A percentile compares a stretch with the other conserved stretches of the same genome.
These are phyloP conservation scores for Eucalyptus globulus DNA, from an alignment of 345 rosid genomes.

Conservation along the genomic window DNA sequence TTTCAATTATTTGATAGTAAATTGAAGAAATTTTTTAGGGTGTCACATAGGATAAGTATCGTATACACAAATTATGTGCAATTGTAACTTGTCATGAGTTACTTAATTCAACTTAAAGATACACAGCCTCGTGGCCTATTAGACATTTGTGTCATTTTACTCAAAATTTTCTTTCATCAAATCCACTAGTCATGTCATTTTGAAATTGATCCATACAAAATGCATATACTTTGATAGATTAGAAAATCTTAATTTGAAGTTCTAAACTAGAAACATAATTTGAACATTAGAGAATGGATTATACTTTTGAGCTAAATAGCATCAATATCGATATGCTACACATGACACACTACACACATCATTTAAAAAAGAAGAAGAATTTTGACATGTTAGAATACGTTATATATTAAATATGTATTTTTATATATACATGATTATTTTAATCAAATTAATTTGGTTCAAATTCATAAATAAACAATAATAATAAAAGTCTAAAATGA, in stretches of 20 bases:
- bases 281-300: not conserved
- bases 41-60: too few species aligned
- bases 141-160: not conserved
- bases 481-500: too few species aligned
- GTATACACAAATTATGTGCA: too few species aligned
- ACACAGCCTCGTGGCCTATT: not conserved
- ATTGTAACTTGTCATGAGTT: too few species aligned
- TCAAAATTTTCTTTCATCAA: not conserved
- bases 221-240: not conserved
- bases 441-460: too few species aligned
- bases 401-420: too few species aligned
- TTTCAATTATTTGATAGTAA: too few species aligned
- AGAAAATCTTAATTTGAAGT: not conserved
- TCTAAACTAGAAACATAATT: not conserved
- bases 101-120: too few species aligned
- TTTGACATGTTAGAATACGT: accelerated
- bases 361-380: accelerated
- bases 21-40: too few species aligned
- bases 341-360: accelerated
- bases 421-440: too few species aligned
- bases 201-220: not conserved
- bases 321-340: accelerated
- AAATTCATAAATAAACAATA: too few species aligned
- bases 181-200: not conserved
- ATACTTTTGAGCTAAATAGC: not conserved